A percentile compares a stretch with the other conserved stretches of the same genome.
phyloP scores from a whole-genome alignment of 371 early-diverging fungal genomes.

The Syncephalastrum sp. region DNA sequence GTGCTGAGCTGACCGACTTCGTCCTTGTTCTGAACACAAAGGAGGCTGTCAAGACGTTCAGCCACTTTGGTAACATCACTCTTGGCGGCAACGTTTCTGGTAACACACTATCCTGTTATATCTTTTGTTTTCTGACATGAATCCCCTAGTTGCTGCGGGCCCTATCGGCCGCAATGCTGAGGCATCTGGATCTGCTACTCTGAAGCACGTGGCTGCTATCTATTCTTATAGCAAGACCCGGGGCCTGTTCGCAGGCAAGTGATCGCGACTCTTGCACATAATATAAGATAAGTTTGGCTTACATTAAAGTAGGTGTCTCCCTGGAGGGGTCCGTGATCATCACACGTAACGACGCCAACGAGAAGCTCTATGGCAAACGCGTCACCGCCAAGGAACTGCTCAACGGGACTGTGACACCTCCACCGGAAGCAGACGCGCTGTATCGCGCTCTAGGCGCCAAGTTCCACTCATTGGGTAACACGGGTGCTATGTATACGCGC shows the following conservation, averaged over 20 bases:
- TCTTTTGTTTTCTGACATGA: no score
- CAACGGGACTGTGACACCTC: constrained; percentile 71
- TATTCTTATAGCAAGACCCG: constrained; percentile 89
- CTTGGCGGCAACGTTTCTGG: constrained; percentile 86
- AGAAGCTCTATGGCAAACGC: constrained; percentile 77
- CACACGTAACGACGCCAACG: constrained; percentile 91
- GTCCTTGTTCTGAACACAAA: constrained; percentile 87
- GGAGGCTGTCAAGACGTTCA: constrained; percentile 88
- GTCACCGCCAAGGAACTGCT: constrained; percentile 84
- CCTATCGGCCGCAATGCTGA: constrained; percentile 92
- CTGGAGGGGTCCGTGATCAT: constrained; percentile 91
- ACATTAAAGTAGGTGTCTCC: constrained; percentile 61
- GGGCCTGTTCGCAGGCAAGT: constrained; percentile 77
- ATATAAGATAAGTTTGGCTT: no score
- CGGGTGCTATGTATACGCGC: constrained; percentile 24
- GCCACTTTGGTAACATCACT: constrained; percentile 88
- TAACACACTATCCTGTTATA: constrained; percentile 13
- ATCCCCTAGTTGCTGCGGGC: constrained; percentile 78
- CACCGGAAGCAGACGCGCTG: constrained; percentile 79
- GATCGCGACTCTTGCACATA: constrained; percentile 17
- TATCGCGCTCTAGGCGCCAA: constrained; percentile 70
- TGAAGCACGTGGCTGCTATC: constrained; percentile 83
- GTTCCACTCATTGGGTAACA: constrained; percentile 22
- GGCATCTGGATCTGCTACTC: constrained; percentile 76
- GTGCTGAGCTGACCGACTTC: constrained; percentile 93